Evolutionary conservation across 805 yeast genomes (phyloP), one percentile per base, ranked within the genome.

Genomic region (Clavispora fructus): DNA sequence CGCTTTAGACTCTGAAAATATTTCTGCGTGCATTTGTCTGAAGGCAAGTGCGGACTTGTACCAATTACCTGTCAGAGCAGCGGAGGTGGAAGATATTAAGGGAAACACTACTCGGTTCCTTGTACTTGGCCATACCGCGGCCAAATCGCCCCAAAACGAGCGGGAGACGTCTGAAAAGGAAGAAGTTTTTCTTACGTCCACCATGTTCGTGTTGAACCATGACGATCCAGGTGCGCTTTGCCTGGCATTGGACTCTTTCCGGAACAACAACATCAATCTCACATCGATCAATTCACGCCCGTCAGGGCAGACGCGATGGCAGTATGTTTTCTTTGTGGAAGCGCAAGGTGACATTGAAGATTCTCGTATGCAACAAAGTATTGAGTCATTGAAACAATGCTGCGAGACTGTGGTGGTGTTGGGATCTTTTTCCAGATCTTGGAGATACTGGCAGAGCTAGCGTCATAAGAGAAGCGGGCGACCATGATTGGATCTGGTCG

Each of bases 21-120:
- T 73, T 6, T 64, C 77, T 3, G 85, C 91, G 14, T 54, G 57
- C 40, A 52, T 55, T 37, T 45, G 55, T 32, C 51, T 55, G 30
- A 33, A 43, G 29, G 51, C 52, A 48, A 48, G 56, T 41, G 56
- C 57, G 5, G 41, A 44, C 33, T 37, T 49, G 16, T 50, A 50
- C 27, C 41, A 41, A 2, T 42, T 55, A 26, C 51, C 56, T 2
- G 42, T 49, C 11, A 32, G 40, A 25, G 47, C 42, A 6, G 43
- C 8, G 7, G 76, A 78, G 48, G 78, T 94, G 41, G 94, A 91
- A 58, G 96, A 92, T 60, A 73, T 71, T 48, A 63, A 71, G 29
- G 82, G 80, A 25, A 92, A 92, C 62, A 87, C 96, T 6, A 92
- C 99, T 1, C 70, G 98, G 51, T 92, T 94, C 61, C 66, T 94